A percentile compares a stretch with the other conserved stretches of the same genome.
Conservation (phyloP, 192 early-diverging fungal species). For the Coemansia sp. region DNA sequence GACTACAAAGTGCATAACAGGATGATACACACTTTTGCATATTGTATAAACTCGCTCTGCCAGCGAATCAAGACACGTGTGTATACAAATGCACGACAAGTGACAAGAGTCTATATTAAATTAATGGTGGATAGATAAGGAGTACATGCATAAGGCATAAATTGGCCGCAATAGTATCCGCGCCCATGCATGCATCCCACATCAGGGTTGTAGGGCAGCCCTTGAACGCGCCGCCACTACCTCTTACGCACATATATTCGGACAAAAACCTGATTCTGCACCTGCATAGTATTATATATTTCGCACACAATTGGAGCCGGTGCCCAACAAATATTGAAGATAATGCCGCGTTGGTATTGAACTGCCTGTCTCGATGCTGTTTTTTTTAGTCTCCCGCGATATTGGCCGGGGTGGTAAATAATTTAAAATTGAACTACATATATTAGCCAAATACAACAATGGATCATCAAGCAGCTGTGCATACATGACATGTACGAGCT, state of each 20-base stretch:
- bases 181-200: not conserved
- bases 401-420: not conserved
- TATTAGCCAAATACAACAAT: not conserved
- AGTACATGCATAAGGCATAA: not conserved
- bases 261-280: conserved; percentile 8
- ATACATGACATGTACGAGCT: not conserved
- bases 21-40: not conserved
- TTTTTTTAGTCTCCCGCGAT: not conserved
- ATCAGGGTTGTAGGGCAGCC: not conserved
- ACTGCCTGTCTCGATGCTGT: not conserved
- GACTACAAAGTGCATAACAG: not conserved
- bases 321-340: conserved; percentile 2
- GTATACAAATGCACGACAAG: not conserved
- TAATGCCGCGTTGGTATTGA: not conserved
- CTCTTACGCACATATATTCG: conserved; percentile 2
- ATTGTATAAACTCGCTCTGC: not conserved
- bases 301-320: not conserved
- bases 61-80: not conserved
- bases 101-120: not conserved
- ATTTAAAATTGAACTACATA: not conserved
- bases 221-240: not conserved
- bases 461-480: not conserved
- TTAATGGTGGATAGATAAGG: not conserved
- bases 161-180: conserved; percentile 7
- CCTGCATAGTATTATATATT: not conserved